Evolutionary conservation across 1,284 basidiomycete genomes (phyloP).

Genomic region (Naganishia sp.): DNA sequence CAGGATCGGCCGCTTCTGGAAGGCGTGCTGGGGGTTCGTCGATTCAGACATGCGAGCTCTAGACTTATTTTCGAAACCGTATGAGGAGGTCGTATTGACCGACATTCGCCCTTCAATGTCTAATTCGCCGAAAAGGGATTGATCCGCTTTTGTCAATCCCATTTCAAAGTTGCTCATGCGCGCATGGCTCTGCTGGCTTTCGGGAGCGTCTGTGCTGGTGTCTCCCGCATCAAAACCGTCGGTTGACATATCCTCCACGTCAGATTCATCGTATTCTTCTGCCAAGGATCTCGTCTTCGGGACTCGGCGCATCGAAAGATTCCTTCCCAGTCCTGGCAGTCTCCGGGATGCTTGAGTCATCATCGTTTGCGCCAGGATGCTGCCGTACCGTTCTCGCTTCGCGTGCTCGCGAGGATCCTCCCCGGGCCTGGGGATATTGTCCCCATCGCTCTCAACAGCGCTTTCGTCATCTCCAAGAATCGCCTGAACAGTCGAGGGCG

Average conservation of each 20-base stretch:
- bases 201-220: slow-evolving; percentile 31
- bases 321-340: slow-evolving; percentile 2
- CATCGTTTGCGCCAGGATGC: slow-evolving; percentile 32
- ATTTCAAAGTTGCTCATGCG: slow-evolving; percentile 28
- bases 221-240: slow-evolving; percentile 25
- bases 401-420: slow-evolving; percentile 29
- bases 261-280: slow-evolving; percentile 60
- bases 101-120: slow-evolving; percentile 9
- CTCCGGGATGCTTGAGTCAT: slow-evolving; percentile 24
- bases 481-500: slow-evolving; percentile 19
- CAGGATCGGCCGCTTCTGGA: slow-evolving; percentile 11
- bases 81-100: slow-evolving; percentile 15
- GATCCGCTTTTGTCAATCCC: slow-evolving; percentile 35
- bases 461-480: slow-evolving; percentile 5
- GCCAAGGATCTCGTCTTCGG: slow-evolving; percentile 26
- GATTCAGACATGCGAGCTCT: background rate
- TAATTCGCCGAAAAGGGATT: slow-evolving; percentile 27
- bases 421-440: slow-evolving; percentile 27
- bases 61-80: slow-evolving; percentile 9
- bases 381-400: slow-evolving; percentile 27
- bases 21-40: background rate
- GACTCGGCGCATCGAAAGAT: background rate
- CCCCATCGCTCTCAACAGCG: slow-evolving; percentile 1
- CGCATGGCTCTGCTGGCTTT: slow-evolving; percentile 37
- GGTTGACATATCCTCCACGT: slow-evolving; percentile 46